Evolutionary conservation across 2,329 filamentous ascomycete species (phyloP).

Genomic region (Colletotrichum neosansevieriae): DNA sequence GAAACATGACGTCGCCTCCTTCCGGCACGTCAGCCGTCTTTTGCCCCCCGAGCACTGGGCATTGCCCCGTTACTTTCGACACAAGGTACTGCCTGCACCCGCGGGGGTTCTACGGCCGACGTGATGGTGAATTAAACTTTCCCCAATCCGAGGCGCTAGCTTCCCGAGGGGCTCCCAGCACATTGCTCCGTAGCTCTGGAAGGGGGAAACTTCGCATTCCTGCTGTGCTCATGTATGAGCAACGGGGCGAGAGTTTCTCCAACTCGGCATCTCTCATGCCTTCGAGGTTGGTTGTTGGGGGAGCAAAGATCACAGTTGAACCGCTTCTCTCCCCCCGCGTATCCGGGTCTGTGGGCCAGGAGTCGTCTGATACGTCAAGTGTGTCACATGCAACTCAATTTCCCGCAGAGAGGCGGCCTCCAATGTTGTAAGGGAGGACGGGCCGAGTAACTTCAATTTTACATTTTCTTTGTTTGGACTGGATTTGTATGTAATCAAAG

Average conservation of each 20-base stretch:
- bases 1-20: background rate
- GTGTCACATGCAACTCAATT: conserved; percentile 34
- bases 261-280: background rate
- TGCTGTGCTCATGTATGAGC: background rate
- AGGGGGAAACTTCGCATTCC: background rate
- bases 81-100: no score
- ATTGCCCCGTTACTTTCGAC: no score
- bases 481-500: background rate
- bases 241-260: conserved; percentile 1
- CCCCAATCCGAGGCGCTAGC: no score
- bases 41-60: no score
- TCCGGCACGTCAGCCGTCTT: background rate
- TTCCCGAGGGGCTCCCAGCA: no score
- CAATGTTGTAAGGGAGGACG: background rate
- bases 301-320: background rate
- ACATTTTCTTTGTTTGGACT: conserved; percentile 7
- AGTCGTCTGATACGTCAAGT: conserved; percentile 34
- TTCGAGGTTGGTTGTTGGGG: background rate
- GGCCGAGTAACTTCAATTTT: conserved; percentile 6
- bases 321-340: background rate
- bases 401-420: conserved; percentile 5
- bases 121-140: conserved; percentile 25
- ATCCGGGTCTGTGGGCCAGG: conserved; percentile 29
- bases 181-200: background rate
- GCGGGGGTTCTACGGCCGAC: no score